Base-by-base conservation (phyloP, 805 yeast species). In the Isabelozyma pseudorhagii region DNA sequence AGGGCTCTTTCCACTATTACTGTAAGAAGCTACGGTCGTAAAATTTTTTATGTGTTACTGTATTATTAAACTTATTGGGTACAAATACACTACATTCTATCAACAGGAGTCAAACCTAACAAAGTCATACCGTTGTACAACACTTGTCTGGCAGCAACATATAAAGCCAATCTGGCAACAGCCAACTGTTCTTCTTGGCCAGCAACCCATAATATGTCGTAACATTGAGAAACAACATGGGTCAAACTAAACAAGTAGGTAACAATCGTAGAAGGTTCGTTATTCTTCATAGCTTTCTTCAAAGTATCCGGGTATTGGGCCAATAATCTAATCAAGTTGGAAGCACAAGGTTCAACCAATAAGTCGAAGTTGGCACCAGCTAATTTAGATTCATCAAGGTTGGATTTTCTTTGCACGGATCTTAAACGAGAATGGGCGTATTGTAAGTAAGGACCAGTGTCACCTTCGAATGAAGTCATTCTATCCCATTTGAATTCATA, bases 401-500 rank as follows among this genome's bases (percentile, higher is more conserved):
- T 74, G 17, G 96, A 82, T 60, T 89, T 89, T 77, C 98, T 87
- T 73, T 89, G 92, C 60, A 94, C 91, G 6, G 97, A 91, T 73
- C 96, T 83, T 66, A 94, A 83, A 72, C 99, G 89, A 17, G 98
- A 91, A 74, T 94, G 99, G 42, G 99, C 98, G 66, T 94, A 94
- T 73, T 94, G 99, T 68, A 94, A 80, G 74, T 94, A 94, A 52
- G 99, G 98, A 67, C 99, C 99, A 50, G 99, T 94, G 72, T 94
- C 99, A 72, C 99, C 99, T 78, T 94, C 99, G 58, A 94, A 92
- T 3, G 98, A 90, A 42, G 88, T 80, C 97, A 94, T 94, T 77
- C 99, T 87, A 62, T 89, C 90, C 99, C 99, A 94, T 71, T 90
- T 89, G 75, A 94, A 94, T 62, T 85, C 89, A 75, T 94, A 94